Conservation (phyloP, 1,284 basidiomycete genomes). For the Sporisorium graminicola region DNA sequence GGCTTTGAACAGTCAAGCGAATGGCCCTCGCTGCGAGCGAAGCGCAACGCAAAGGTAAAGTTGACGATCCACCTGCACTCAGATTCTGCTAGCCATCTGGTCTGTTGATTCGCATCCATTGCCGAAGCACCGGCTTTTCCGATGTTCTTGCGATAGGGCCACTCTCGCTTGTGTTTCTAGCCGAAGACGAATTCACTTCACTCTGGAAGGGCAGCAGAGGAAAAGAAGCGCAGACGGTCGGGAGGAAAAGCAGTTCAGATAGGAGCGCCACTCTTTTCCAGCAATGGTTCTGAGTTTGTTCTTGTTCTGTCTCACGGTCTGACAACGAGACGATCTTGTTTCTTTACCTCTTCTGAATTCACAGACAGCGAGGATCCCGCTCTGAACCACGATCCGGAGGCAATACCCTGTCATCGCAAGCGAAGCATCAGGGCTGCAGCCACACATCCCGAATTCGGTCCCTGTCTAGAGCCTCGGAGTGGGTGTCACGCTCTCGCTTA, state of each 20-base stretch:
- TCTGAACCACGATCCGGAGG: not conserved
- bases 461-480: not conserved
- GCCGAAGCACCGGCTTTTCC: not conserved
- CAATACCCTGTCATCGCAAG: not conserved
- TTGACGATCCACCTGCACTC: too few species aligned
- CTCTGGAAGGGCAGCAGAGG: not conserved
- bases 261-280: too few species aligned
- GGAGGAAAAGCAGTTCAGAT: not conserved
- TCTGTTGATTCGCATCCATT: not conserved
- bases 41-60: not conserved
- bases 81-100: too few species aligned
- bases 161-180: not conserved
- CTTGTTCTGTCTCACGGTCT: too few species aligned
- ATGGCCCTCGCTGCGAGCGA: too few species aligned
- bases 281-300: too few species aligned
- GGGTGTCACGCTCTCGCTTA: constrained; percentile 1
- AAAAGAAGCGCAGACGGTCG: not conserved
- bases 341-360: too few species aligned
- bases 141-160: not conserved
- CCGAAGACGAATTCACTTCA: not conserved
- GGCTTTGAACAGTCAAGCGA: too few species aligned
- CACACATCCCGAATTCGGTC: not conserved
- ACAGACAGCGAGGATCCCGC: not conserved
- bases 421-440: not conserved
- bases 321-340: too few species aligned